Base-by-base conservation (phyloP, 208 protist species). In the Acanthamoeba castellanii region DNA sequence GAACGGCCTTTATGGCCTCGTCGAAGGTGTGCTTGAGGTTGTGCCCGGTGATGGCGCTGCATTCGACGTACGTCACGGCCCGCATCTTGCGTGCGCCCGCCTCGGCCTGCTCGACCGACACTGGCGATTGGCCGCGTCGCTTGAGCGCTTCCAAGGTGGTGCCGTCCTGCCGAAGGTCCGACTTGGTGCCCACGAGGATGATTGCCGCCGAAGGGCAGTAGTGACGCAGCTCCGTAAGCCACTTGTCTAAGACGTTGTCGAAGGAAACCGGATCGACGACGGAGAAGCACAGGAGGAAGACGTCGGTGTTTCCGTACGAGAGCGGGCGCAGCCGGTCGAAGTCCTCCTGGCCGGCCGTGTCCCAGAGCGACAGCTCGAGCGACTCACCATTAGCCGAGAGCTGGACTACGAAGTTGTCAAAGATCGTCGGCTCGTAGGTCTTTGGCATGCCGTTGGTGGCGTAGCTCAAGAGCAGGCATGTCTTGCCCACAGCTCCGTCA, bases 101-200 rank as follows among this genome's bases (percentile, higher is more conserved):
- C 32, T 90, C 25, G 20, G 70, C 95, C 50, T 96, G 22, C 42
- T 97, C 94, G 30, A 8, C 3, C 14, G 92, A 68, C 18, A 97
- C 30, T 3, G 25, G 25, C 30, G 47, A 25, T 22, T 78, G 14
- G 47, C 92, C 88, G 27, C 22, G 20, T 78, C 52, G 45, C 78
- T 95, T 95, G 25, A 94, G 45, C 7, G 74, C 34, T 32, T 66
- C 94, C 37, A 95, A n/a, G 22, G 94, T 74, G 59, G 7, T 20
- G 52, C 5, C 2, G 45, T 94, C 90, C 47, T 84, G 16, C 0
- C 72, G 97, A 37, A 99, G 97, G 93, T 99, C 98, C 74, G 98
- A 98, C 96, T 99, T 99, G 37, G 98, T 99, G 95, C 99, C 98
- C 87, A 99, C 98, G 25, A 99, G 96, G 70, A 98, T 96, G 97